A percentile compares a stretch with the other conserved stretches of the same genome.
Conservation (phyloP, 441 rosid genomes). For the Bruguiera hainesii region DNA sequence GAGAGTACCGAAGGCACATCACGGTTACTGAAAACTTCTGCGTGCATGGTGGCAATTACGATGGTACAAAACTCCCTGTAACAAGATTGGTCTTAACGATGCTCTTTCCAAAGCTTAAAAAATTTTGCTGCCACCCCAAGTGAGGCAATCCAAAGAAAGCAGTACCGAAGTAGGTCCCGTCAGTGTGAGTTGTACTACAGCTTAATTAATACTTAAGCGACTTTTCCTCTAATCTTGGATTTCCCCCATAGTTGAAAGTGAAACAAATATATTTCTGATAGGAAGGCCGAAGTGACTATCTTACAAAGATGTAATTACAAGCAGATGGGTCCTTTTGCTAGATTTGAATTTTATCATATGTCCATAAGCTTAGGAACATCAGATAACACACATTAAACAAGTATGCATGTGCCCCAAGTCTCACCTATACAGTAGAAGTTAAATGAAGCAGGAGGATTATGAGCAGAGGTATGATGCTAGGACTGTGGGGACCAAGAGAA, state of each 20-base stretch:
- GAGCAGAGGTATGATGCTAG: background rate
- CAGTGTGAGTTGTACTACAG: too few species aligned
- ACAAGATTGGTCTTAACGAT: too few species aligned
- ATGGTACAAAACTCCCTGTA: too few species aligned
- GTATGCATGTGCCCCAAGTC: background rate
- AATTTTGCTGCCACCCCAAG: too few species aligned
- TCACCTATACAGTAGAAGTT: background rate
- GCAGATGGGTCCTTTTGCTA: too few species aligned
- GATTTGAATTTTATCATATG: background rate
- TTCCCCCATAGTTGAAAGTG: slow-evolving; percentile 25
- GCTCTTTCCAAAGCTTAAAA: too few species aligned
- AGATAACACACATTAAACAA: background rate
- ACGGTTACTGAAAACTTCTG: too few species aligned
- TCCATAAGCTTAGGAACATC: background rate
- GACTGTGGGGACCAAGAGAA: slow-evolving; percentile 24
- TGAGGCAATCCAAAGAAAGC: too few species aligned
- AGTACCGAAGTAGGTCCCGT: too few species aligned
- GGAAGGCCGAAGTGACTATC: background rate
- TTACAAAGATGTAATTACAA: background rate
- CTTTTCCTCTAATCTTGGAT: background rate
- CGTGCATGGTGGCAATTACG: too few species aligned
- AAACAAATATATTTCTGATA: slow-evolving; percentile 4
- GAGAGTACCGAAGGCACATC: too few species aligned
- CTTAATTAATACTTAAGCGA: too few species aligned
- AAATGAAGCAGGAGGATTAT: background rate